Evolutionary conservation across 768 basidiomycete species (phyloP), one percentile per base, ranked within the genome.

Genomic region (Tylopilus plumbeoviolaceoides): DNA sequence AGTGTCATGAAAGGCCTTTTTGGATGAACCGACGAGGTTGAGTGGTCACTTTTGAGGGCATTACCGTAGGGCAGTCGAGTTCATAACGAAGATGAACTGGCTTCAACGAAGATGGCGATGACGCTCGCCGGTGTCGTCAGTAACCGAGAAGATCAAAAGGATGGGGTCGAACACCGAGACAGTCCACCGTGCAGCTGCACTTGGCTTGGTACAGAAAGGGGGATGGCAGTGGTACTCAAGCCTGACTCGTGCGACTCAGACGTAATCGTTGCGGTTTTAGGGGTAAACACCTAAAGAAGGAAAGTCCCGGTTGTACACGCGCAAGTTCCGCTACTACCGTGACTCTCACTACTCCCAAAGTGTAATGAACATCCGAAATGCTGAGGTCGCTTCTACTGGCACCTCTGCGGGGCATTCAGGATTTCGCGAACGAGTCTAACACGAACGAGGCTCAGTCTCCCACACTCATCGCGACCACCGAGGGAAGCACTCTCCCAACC

Each of bases 361-460:
- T 44, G 38, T 47, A 40, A 63, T 55, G 50, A 47, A 44, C 54
- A 21, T 45, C 45, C 11, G 36, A 56, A 48, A 86, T 86, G 84
- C 64, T 85, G 47, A 78, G 78, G 55, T 79, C 77, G 43, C 67
- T 85, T 12, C 69, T 86, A 11, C 70, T 86, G 12, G 81, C 81
- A 36, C 84, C 84, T 18, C 67, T 85, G 45, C 80, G 78, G 53
- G 75, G 77, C 23, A 72, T 76, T 48, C 82, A 84, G 56, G 81
- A 84, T 59, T 58, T 73, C n/a, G 70, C 72, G 31, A 55, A 57
- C 47, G 66, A 64, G 39, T 50, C 56, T 20, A 54, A 42, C 6
- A 21, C 55, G 12, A 42, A 57, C 39, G 61, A 76, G 48, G 73
- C 76, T 18, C 42, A 46, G 17, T 23, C 46, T 8, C 8, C 10